Evolutionary conservation across 2,329 filamentous ascomycete genomes (phyloP), one percentile per base, ranked within the genome.

Genomic region (Ploettnerulaceae sp.): DNA sequence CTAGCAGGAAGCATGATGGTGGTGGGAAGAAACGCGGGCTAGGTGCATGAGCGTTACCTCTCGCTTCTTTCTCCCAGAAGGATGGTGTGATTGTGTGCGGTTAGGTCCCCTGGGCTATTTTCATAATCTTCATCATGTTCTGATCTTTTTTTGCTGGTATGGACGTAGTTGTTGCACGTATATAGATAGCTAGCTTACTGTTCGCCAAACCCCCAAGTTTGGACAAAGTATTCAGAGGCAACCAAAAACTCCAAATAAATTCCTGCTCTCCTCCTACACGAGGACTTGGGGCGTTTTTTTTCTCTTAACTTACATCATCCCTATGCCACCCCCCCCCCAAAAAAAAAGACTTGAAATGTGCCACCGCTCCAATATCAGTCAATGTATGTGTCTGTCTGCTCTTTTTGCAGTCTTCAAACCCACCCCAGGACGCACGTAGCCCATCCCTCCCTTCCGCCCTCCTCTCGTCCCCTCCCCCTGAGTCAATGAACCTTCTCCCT

Each of bases 1-100:
- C 66, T 39, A 61, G 58, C 28, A 60, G 66, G 61, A 67, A 66
- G 57, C 57, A 65, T 51, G 64, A 65, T 51, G 56, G 57, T 7
- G 59, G 60, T 2, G 55, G 54, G n/a, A 67, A 65, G 53, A 61
- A 60, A 44, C 60, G 57, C 32, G 65, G 65, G 2, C 51, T 68
- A 18, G 65, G 66, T 35, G 64, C 64, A n/a, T 66, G 49, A 52
- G 20, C n/a, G n/a, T n/a, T n/a, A n/a, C n/a, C n/a, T n/a, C n/a
- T n/a, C n/a, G n/a, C n/a, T n/a, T n/a, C n/a, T n/a, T n/a, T n/a
- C n/a, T n/a, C n/a, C n/a, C n/a, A n/a, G 26, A 29, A 4, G 7
- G 7, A 4, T 29, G 3, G n/a, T n/a, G n/a, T n/a, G n/a, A n/a
- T n/a, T n/a, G n/a, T n/a, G n/a, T n/a, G n/a, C n/a, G n/a, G n/a